These are phyloP conservation scores for Lactifluus echinatus DNA, from an alignment of 768 basidiomycete genomes.

Conservation along the genomic window DNA sequence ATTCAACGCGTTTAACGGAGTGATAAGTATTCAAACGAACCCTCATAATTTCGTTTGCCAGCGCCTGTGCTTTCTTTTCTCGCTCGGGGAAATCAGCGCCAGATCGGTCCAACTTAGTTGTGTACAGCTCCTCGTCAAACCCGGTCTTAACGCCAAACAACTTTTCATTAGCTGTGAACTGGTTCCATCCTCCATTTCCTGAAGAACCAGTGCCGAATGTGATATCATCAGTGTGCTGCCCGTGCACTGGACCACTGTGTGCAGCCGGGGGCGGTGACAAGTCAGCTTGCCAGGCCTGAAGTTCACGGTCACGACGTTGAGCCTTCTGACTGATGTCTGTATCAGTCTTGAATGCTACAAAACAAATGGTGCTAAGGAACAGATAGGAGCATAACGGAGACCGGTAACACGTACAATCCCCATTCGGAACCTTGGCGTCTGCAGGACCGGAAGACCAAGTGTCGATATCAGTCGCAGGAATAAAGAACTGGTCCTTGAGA, in stretches of 20 bases:
- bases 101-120: slow-evolving; percentile 82
- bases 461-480: slow-evolving; percentile 67
- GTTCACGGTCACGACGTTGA: slow-evolving; percentile 56
- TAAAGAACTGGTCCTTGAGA: slow-evolving; percentile 60
- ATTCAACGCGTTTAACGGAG: neutral
- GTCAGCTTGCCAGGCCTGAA: slow-evolving; percentile 68
- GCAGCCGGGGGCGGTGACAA: slow-evolving; percentile 26
- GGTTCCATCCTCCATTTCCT: slow-evolving; percentile 64
- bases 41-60: slow-evolving; percentile 87
- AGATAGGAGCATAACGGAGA: neutral
- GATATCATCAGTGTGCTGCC: slow-evolving; percentile 46
- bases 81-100: slow-evolving; percentile 82
- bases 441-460: slow-evolving; percentile 66
- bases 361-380: neutral
- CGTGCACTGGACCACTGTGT: slow-evolving; percentile 24
- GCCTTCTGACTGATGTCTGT: slow-evolving; percentile 61
- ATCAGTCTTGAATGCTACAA: slow-evolving; percentile 68
- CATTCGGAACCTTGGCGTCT: slow-evolving; percentile 57
- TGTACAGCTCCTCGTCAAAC: slow-evolving; percentile 92
- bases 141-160: slow-evolving; percentile 86
- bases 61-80: slow-evolving; percentile 76
- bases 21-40: slow-evolving; percentile 37
- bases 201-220: slow-evolving; percentile 55
- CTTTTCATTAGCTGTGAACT: slow-evolving; percentile 88
- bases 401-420: slow-evolving; percentile 50